Evolutionary conservation across 208 protist species (phyloP).

Genomic region (Acanthamoeba triangularis): DNA sequence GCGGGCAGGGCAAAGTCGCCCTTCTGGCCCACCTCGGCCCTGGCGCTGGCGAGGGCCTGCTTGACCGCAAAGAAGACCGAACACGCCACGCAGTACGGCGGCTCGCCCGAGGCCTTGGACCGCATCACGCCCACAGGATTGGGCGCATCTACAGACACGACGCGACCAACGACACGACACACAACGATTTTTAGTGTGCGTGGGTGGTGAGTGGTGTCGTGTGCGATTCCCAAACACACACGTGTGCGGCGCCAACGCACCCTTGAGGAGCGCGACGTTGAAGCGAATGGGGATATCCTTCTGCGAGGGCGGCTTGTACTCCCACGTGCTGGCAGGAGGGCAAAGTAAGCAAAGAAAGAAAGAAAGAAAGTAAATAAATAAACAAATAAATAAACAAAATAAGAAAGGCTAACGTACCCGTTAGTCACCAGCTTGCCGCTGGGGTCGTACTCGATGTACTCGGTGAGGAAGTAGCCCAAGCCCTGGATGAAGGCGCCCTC

Average conservation of each 20-base stretch:
- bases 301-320: slow-evolving; percentile 86
- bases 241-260: not conserved
- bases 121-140: slow-evolving; percentile 81
- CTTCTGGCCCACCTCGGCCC: not conserved
- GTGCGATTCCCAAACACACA: not conserved
- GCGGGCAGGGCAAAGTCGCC: slow-evolving; percentile 9
- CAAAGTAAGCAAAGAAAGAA: too few species aligned
- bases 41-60: slow-evolving; percentile 87
- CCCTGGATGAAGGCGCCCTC: slow-evolving; percentile 90
- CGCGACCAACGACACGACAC: too few species aligned
- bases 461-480: slow-evolving; percentile 83
- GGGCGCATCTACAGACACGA: not conserved
- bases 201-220: not conserved
- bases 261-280: slow-evolving; percentile 90
- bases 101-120: slow-evolving; percentile 92
- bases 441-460: slow-evolving; percentile 79
- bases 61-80: slow-evolving; percentile 91
- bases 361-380: not conserved
- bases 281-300: slow-evolving; percentile 93
- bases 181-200: too few species aligned
- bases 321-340: not conserved
- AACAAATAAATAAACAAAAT: not conserved
- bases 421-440: not conserved
- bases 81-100: slow-evolving; percentile 90
- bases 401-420: not conserved